Conservation (phyloP, 2,329 filamentous ascomycete genomes). For the Ophiostoma himal-ulmi region DNA sequence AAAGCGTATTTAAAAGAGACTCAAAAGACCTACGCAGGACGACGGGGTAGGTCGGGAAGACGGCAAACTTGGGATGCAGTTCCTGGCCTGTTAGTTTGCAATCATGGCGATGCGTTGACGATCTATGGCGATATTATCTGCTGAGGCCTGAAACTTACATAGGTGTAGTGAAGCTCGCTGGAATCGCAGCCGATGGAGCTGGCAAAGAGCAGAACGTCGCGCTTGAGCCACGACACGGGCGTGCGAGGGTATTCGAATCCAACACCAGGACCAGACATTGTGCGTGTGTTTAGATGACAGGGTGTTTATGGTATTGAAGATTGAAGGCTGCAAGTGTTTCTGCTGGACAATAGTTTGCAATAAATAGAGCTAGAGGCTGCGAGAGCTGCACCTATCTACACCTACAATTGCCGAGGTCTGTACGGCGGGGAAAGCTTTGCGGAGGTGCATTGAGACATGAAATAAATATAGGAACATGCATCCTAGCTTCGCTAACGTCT, state of each 20-base stretch:
- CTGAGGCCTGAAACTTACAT: slow-evolving; percentile 47
- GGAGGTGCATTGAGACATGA: neutral
- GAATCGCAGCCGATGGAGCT: slow-evolving; percentile 75
- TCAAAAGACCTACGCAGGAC: slow-evolving; percentile 57
- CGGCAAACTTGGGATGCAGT: slow-evolving; percentile 76
- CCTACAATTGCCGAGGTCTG: slow-evolving; percentile 21
- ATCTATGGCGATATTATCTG: no score
- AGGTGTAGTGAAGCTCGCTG: slow-evolving; percentile 91
- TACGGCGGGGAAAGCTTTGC: slow-evolving; percentile 19
- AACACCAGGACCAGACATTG: slow-evolving; percentile 49
- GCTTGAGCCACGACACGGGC: slow-evolving; percentile 78
- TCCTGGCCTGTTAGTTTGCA: slow-evolving; percentile 49
- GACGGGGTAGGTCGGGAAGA: slow-evolving; percentile 84
- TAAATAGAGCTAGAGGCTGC: neutral
- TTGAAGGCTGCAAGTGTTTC: neutral
- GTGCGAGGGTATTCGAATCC: slow-evolving; percentile 74
- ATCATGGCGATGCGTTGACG: no score
- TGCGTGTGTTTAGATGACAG: slow-evolving; percentile 19
- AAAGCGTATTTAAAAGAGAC: neutral
- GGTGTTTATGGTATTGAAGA: neutral
- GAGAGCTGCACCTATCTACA: neutral
- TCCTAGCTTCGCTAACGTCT: neutral
- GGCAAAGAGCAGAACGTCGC: slow-evolving; percentile 84
- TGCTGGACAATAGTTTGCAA: neutral
- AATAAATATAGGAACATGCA: neutral